These are phyloP conservation scores for Trametes meyenii DNA, from an alignment of 768 basidiomycete genomes.

Conservation along the genomic window DNA sequence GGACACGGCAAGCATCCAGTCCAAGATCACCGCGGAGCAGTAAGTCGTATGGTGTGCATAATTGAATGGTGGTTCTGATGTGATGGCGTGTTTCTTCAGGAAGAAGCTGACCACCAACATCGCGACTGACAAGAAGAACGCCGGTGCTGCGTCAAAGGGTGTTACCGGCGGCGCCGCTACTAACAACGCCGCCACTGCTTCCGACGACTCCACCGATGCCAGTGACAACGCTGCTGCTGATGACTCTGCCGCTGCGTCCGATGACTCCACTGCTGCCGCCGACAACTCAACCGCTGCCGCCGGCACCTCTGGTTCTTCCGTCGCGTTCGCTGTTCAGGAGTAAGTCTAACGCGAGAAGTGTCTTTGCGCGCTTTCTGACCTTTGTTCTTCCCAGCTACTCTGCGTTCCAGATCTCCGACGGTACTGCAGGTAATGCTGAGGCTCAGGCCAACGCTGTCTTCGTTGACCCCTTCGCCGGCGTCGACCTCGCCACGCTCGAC, in stretches of 20 bases:
- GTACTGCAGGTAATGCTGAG: conserved; percentile 38
- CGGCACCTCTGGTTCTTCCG: conserved; percentile 1
- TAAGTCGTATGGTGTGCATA: background rate
- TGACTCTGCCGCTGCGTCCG: conserved; percentile 22
- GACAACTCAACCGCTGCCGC: background rate
- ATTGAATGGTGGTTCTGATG: background rate
- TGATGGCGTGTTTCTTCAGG: background rate
- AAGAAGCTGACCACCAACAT: conserved; percentile 42
- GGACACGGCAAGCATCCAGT: conserved; percentile 35
- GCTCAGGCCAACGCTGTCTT: conserved; percentile 43
- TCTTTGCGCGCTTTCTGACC: background rate
- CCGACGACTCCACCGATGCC: conserved; percentile 34
- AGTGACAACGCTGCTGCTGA: conserved; percentile 14
- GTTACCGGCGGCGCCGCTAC: conserved; percentile 25
- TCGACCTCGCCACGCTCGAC: conserved; percentile 40
- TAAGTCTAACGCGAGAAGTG: background rate
- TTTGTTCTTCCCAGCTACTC: conserved; percentile 33
- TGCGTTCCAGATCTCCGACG: conserved; percentile 44
- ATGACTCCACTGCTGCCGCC: background rate
- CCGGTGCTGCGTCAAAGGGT: conserved; percentile 37
- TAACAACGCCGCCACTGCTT: background rate
- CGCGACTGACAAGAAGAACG: conserved; percentile 34
- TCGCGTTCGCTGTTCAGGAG: conserved; percentile 19
- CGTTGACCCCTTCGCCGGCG: conserved; percentile 37
- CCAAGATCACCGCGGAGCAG: conserved; percentile 34